Conservation (phyloP, 768 basidiomycete genomes). For the Phanerochaete sordida region DNA sequence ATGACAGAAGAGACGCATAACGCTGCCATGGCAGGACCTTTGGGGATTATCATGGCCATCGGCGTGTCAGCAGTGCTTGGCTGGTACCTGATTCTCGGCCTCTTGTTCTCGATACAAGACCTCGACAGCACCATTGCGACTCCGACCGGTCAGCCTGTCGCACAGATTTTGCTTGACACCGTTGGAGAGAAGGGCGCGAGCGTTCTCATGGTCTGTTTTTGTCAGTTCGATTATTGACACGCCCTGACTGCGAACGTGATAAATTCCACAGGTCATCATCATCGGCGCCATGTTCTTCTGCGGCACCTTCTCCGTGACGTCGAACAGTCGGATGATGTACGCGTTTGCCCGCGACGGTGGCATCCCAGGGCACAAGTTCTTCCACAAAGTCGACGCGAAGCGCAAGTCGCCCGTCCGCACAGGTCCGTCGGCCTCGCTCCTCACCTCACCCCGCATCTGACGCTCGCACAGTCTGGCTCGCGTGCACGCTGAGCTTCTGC, state of each 20-base stretch:
- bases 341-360: slow-evolving; percentile 76
- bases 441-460: neutral
- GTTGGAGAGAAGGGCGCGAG: slow-evolving; percentile 74
- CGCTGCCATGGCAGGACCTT: slow-evolving; percentile 54
- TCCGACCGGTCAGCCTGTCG: slow-evolving; percentile 63
- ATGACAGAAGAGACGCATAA: slow-evolving; percentile 80
- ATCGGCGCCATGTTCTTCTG: slow-evolving; percentile 76
- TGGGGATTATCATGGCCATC: slow-evolving; percentile 69
- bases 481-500: slow-evolving; percentile 71
- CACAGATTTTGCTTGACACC: slow-evolving; percentile 76
- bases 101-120: slow-evolving; percentile 78
- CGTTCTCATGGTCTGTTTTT: slow-evolving; percentile 55
- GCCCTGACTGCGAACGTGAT: neutral
- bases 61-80: slow-evolving; percentile 70
- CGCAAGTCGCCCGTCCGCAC: slow-evolving; percentile 68
- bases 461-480: slow-evolving; percentile 61
- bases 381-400: slow-evolving; percentile 56
- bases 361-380: slow-evolving; percentile 64
- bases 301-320: slow-evolving; percentile 74
- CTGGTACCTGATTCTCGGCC: slow-evolving; percentile 69
- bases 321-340: slow-evolving; percentile 82
- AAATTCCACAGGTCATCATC: slow-evolving; percentile 47
- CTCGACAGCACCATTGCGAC: slow-evolving; percentile 50
- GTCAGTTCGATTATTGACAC: neutral
- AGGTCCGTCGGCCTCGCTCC: slow-evolving; percentile 33